Percentiles rank a stretch among this genome's conserved stretches.
These are phyloP conservation scores for Gossypium schwendimanii DNA, from an alignment of 441 rosid species.

Conservation along the genomic window DNA sequence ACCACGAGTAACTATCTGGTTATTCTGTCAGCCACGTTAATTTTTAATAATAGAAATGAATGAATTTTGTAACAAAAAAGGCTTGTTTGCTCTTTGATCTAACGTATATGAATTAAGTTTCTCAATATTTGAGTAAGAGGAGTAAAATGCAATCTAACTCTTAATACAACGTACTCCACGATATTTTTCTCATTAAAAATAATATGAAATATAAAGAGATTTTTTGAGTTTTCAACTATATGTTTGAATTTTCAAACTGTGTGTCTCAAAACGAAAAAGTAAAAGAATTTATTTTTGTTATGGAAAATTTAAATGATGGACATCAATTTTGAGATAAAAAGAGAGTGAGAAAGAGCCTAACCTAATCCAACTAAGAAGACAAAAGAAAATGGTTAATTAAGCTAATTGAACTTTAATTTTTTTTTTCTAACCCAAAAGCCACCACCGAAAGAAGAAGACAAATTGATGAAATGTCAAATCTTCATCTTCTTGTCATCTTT, in stretches of 20 bases:
- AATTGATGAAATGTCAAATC: conserved; percentile 11
- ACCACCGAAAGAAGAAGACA: conserved; percentile 14
- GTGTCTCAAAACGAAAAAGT: not conserved
- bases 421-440: conserved; percentile 5
- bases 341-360: conserved; percentile 1
- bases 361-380: conserved; percentile 20
- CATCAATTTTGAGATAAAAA: not conserved
- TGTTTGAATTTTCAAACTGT: too few species aligned
- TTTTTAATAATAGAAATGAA: too few species aligned
- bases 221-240: too few species aligned
- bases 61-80: too few species aligned
- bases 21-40: too few species aligned
- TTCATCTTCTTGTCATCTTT: not conserved
- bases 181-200: too few species aligned
- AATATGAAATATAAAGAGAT: too few species aligned
- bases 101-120: too few species aligned
- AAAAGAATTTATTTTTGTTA: not conserved
- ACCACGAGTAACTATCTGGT: accelerated
- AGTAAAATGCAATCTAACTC: accelerated
- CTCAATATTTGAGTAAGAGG: too few species aligned
- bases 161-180: too few species aligned
- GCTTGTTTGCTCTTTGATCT: too few species aligned
- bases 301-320: conserved; percentile 6
- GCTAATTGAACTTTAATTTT: not conserved
- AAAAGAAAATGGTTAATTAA: conserved; percentile 2